Base-by-base conservation (phyloP, 306 rosid genomes). In the Cucurbita moschata region DNA sequence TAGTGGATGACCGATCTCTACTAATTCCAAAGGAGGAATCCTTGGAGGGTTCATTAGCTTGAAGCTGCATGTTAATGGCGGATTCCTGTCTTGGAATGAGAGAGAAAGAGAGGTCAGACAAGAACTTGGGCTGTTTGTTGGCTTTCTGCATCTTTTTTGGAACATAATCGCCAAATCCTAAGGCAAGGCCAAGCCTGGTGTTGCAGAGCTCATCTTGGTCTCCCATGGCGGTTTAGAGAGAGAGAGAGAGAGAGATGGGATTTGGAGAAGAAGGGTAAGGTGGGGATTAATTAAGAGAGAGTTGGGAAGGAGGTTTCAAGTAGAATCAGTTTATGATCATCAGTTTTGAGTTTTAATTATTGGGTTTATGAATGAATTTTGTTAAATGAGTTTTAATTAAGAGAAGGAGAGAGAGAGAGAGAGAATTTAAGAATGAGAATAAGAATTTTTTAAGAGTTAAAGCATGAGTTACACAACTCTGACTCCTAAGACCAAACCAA, bases 401-500 rank as follows among this genome's bases (percentile, higher is more conserved):
- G 26, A 26, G 26, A 1, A 1, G 26, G 26, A 26, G 26, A 26
- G 26, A 26, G 26, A 26, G 19, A 19, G 26, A 15, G 58, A 69
- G 74, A 69, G 58, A 69, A 49, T 49, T 5, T 49, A 9, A 69
- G 30, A 69, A 50, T 30, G 35, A 30, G 35, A 30, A 30, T 30
- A 30, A 30, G 35, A 30, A 30, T 30, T 30, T 49, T 59, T 5
- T 21, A 76, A 64, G 66, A 78, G 57, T 82, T 72, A 82, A 58
- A 74, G 77, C 76, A 81, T 79, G 82, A 86, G 82, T 87, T 84
- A 79, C 81, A 76, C 81, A 76, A 79, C 60, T 77, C 62, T 81
- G 88, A 90, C 83, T 43, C 81, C 78, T 71, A 43, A 71, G 75
- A 54, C 81, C 86, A 87, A 84, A 83, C 88, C 78, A 77, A 44